These are phyloP conservation scores for Tagetes patula DNA, from an alignment of 129 eudicot genomes.

Conservation along the genomic window DNA sequence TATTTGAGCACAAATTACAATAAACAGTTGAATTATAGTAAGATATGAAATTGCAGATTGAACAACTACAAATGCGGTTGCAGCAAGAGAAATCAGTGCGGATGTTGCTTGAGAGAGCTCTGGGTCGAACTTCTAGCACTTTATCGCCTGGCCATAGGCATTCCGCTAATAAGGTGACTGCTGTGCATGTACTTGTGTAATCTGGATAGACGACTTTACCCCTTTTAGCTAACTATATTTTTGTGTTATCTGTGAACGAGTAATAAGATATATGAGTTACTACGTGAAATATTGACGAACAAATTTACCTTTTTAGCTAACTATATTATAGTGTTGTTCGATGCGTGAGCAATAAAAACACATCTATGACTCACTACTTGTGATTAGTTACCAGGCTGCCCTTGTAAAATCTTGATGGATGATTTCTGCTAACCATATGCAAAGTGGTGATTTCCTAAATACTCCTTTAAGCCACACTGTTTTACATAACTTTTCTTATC, in stretches of 20 bases:
- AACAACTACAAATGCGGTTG: constrained; percentile 66
- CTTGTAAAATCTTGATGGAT: neutral
- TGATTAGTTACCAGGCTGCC: neutral
- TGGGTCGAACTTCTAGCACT: constrained; percentile 88
- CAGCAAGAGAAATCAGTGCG: constrained; percentile 90
- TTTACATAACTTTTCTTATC: neutral
- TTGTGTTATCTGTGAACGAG: neutral
- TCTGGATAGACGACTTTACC: neutral
- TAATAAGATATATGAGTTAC: neutral
- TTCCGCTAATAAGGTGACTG: constrained; percentile 61
- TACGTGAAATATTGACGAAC: neutral
- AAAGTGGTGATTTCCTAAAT: neutral
- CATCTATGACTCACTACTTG: neutral
- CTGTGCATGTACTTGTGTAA: neutral
- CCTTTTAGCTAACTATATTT: neutral
- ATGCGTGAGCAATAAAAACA: neutral
- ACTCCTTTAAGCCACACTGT: neutral
- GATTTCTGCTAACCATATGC: neutral
- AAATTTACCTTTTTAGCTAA: neutral
- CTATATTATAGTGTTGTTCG: neutral
- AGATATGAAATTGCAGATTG: constrained; percentile 54
- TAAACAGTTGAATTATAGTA: constrained; percentile 15
- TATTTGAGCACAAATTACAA: constrained; percentile 2
- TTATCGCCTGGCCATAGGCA: constrained; percentile 91
- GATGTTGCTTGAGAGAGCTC: constrained; percentile 75